phyloP scores from a whole-genome alignment of 345 rosid species.

The Citrus reticulata region DNA sequence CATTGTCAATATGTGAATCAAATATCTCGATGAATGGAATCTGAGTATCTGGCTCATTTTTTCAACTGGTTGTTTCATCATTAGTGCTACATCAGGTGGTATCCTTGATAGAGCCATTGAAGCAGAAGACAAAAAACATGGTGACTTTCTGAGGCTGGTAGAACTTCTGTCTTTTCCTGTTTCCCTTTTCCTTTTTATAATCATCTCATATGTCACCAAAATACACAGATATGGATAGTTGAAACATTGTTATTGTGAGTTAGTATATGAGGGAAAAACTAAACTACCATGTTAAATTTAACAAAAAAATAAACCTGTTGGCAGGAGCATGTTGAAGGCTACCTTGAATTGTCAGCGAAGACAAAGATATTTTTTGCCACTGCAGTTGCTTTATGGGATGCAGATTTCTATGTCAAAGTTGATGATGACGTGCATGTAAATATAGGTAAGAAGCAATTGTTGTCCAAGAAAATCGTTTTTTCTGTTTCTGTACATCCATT shows the following conservation, averaged over 20 bases:
- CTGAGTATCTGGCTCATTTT: slow-evolving; percentile 12
- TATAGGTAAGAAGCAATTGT: slow-evolving; percentile 52
- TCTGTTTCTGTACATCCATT: not conserved
- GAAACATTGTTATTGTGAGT: not conserved
- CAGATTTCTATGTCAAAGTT: slow-evolving; percentile 94
- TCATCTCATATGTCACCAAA: slow-evolving; percentile 7
- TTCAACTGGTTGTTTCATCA: slow-evolving; percentile 4
- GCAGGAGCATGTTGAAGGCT: slow-evolving; percentile 97
- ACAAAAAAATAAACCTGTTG: slow-evolving; percentile 8
- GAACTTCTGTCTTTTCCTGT: slow-evolving; percentile 1
- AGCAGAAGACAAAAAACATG: slow-evolving; percentile 92
- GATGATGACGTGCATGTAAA: slow-evolving; percentile 98
- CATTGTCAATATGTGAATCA: not conserved
- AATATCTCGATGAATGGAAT: not conserved
- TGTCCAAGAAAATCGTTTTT: not conserved
- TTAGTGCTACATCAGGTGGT: slow-evolving; percentile 90
- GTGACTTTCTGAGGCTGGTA: slow-evolving; percentile 96
- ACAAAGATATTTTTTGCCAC: slow-evolving; percentile 83
- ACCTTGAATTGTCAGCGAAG: slow-evolving; percentile 94
- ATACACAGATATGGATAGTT: not conserved
- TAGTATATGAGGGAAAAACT: not conserved
- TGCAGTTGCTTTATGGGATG: slow-evolving; percentile 91
- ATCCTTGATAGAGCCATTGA: slow-evolving; percentile 94
- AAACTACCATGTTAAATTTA: not conserved
- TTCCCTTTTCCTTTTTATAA: not conserved